These are phyloP conservation scores for Linum usitatissimum DNA, from an alignment of 345 rosid genomes.

Conservation along the genomic window DNA sequence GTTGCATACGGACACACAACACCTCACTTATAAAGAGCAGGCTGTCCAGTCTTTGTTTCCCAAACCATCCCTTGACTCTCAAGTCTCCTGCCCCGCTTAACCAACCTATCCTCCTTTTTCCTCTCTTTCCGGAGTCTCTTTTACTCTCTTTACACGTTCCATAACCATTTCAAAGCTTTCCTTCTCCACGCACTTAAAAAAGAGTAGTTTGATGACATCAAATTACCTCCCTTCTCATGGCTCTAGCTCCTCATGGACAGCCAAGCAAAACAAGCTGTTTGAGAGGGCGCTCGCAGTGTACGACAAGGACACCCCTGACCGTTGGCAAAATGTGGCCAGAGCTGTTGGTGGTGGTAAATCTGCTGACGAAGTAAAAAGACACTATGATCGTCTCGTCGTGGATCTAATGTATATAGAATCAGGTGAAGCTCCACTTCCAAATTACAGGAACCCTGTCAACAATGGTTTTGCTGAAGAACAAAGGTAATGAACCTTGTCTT, in stretches of 20 bases:
- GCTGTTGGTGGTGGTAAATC: conserved; percentile 45
- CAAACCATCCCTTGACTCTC: not conserved
- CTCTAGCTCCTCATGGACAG: conserved; percentile 30
- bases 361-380: conserved; percentile 37
- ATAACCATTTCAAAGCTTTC: not conserved
- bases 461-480: conserved; percentile 10
- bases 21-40: not conserved
- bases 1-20: not conserved
- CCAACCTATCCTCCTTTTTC: not conserved
- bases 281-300: conserved; percentile 41
- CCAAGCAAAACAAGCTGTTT: conserved; percentile 43
- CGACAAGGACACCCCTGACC: conserved; percentile 46
- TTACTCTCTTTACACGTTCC: not conserved
- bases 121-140: not conserved
- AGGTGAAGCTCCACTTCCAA: conserved; percentile 40
- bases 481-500: conserved; percentile 10
- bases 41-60: not conserved
- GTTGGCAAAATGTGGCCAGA: conserved; percentile 46
- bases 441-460: conserved; percentile 24
- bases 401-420: conserved; percentile 45
- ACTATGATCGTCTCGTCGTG: conserved; percentile 33
- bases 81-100: not conserved
- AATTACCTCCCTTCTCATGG: conserved; percentile 21
- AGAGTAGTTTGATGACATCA: conserved; percentile 25
- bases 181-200: not conserved